Conservation (phyloP, 495 filamentous ascomycete genomes). For the Penicillium bovifimosum region DNA sequence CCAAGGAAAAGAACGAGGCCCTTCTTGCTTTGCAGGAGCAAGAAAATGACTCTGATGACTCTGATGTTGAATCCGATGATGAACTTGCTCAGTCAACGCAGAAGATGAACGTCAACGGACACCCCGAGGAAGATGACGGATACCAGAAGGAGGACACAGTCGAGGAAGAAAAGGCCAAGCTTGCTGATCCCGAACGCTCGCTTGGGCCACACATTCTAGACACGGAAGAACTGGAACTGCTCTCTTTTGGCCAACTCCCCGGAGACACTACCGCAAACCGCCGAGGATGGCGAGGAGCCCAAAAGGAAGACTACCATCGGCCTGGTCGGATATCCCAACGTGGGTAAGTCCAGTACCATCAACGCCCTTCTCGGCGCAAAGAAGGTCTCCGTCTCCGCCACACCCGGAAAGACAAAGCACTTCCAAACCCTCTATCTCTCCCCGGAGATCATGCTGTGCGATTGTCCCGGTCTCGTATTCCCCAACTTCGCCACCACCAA, state of each 20-base stretch:
- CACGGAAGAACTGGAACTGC: constrained; percentile 82
- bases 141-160: constrained; percentile 20
- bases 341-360: constrained; percentile 98
- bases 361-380: constrained; percentile 96
- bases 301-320: constrained; percentile 75
- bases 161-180: constrained; percentile 18
- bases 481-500: constrained; percentile 97
- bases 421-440: constrained; percentile 97
- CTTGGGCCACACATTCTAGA: constrained; percentile 76
- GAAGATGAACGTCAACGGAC: constrained; percentile 36
- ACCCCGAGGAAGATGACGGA: constrained; percentile 32
- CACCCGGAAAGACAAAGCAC: constrained; percentile 98
- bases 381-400: constrained; percentile 97
- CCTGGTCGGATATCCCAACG: constrained; percentile 97
- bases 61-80: constrained; percentile 39
- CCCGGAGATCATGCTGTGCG: constrained; percentile 83
- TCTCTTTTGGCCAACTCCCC: constrained; percentile 77
- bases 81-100: constrained; percentile 34
- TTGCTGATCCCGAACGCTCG: constrained; percentile 22
- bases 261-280: constrained; percentile 31
- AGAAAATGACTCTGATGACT: constrained; percentile 2
- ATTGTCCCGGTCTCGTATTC: constrained; percentile 98
- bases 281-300: constrained; percentile 34
- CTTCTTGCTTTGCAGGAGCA: constrained; percentile 41
- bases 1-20: constrained; percentile 80